Base-by-base conservation (phyloP, 148 eudicot species). In the Diospyros lotus region DNA sequence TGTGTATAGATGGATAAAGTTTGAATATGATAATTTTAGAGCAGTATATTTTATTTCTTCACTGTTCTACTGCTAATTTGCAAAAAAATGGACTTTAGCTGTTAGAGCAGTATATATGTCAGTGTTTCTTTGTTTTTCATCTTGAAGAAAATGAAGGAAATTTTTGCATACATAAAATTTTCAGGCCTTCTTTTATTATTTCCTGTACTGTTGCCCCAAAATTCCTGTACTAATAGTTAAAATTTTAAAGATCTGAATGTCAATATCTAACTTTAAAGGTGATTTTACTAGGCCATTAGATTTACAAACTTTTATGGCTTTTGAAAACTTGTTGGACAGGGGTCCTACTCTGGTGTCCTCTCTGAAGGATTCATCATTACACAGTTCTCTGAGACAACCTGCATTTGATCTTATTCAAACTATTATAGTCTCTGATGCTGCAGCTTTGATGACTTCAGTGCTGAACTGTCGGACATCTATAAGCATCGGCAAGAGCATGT, bases 311-410 rank as follows among this genome's bases (percentile, higher is more conserved):
- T 28, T 71, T 9, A 50, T 77, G 41, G 50, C 44, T 48, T 77
- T 48, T 76, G 86, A 42, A 78, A 71, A 55, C 9, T 72, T 43
- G 65, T 69, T 80, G 50, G 68, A 66, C 84, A 95, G 98, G 98
- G 98, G 98, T 61, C 98, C 97, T 78, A 84, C 96, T 75, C 87
- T 95, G 53, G 89, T 95, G 77, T 90, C 92, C 70, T 89, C 97
- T 79, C 81, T 95, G 77, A 92, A 85, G 89, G 97, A 95, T 85
- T 60, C 81, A 65, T 77, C 90, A 40, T 91, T 95, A 62, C 96
- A 95, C 76, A 78, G 72, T 77, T 88, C 97, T 79, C 85, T 95
- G 74, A 82, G 93, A 66, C 96, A 95, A 79, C 98, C 98, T 83
- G 97, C 98, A 53, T 84, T 92, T 75, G 96, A 95, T 86, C 94